Conservation (phyloP, 1,139 yeast species). For the Pichia sp. region DNA sequence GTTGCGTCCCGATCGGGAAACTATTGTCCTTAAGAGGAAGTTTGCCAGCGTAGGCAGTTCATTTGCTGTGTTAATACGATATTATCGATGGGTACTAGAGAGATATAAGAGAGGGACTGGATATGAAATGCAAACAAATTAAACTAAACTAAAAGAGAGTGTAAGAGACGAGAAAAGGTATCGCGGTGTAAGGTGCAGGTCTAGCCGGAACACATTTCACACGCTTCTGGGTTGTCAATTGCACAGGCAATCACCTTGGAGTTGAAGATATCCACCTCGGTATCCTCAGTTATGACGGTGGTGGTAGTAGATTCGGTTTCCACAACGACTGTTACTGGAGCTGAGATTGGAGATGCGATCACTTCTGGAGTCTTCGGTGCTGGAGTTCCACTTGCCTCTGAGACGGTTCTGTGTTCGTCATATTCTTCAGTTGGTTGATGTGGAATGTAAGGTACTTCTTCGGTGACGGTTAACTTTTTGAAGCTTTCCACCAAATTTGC, state of each 20-base stretch:
- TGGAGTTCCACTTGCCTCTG: background rate
- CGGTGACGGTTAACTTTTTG: conserved; percentile 21
- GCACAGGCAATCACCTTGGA: conserved; percentile 96
- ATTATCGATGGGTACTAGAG: too few species aligned
- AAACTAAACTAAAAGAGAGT: background rate
- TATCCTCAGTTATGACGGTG: conserved; percentile 23
- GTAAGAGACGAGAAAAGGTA: too few species aligned
- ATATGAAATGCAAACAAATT: background rate
- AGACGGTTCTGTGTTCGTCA: background rate
- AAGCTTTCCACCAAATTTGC: conserved; percentile 24
- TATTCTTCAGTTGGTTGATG: background rate
- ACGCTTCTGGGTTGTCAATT: conserved; percentile 91
- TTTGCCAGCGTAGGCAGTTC: too few species aligned
- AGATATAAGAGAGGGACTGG: background rate
- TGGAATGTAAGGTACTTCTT: conserved; percentile 18
- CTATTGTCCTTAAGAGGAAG: too few species aligned
- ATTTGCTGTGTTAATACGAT: too few species aligned
- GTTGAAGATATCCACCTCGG: conserved; percentile 67
- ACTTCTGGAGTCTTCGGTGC: conserved; percentile 1
- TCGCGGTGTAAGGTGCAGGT: background rate
- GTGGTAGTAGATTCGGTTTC: conserved; percentile 19
- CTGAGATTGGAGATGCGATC: background rate
- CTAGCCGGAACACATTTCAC: conserved; percentile 98
- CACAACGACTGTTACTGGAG: conserved; percentile 14
- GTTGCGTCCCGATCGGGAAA: too few species aligned